Evolutionary conservation across 257 asterid species (phyloP), one percentile per base, ranked within the genome.

Genomic region (Primulina huaijiensis): DNA sequence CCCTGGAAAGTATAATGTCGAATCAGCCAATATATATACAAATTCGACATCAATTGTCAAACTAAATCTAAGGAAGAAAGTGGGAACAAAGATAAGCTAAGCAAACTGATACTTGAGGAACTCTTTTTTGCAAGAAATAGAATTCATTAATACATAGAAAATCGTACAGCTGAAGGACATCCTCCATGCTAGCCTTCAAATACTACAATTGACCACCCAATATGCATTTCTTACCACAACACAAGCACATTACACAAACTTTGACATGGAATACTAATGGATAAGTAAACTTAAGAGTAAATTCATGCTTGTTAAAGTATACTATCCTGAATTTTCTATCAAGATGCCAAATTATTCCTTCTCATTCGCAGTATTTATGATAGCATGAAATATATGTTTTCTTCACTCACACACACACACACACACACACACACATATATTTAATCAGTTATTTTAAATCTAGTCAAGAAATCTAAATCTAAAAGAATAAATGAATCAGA

Each of bases 1-100:
- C 73, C 96, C 96, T 94, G 84, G 60, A 69, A 33, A 14, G 2
- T 33, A 16, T 16, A 50, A 16, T 1, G 8, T 17, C 21, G 3
- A 50, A 50, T 50, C 57, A 50, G 57, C 20, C 21, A 50, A 50
- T 16, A 50, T 5, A 17, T 50, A 50, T 7, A 14, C 55, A 43
- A 14, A 11, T 43, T 43, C 19, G 11, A 43, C n/a, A 43, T 43
- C 19, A 43, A 43, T 4, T 38, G 19, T 43, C n/a, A 11, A 14
- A 43, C n/a, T 43, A 43, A 43, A 43, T 43, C 55, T 2, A 11
- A 12, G n/a, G 55, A 12, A 12, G 19, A 14, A 43, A 14, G 55
- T 12, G 19, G n/a, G 19, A 12, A 43, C 8, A 7, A 3, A 43
- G 6, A 11, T 43, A 43, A 14, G 55, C 14, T 3, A 4, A 11